Evolutionary conservation across 305 asterid species (phyloP).

Genomic region (Ruellia speciosa): DNA sequence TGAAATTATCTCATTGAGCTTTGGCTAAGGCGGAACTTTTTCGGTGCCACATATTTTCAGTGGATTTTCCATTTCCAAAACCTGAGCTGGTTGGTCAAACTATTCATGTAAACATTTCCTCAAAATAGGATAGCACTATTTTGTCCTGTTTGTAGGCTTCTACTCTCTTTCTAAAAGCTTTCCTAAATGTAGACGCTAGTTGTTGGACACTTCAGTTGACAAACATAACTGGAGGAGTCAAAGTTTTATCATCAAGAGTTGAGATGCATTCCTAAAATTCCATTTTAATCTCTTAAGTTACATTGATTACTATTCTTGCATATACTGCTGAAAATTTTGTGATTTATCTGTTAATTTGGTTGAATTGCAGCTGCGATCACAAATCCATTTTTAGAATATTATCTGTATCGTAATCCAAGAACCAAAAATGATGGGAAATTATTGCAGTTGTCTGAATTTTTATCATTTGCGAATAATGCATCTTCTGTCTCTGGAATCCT

Average conservation of each 20-base stretch:
- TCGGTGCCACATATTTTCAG: background rate
- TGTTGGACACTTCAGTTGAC: no score
- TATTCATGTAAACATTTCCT: no score
- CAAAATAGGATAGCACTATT: no score
- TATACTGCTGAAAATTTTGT: background rate
- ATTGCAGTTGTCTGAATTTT: slow-evolving; percentile 49
- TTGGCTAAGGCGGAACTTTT: no score
- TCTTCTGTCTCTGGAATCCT: slow-evolving; percentile 69
- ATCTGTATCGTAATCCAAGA: slow-evolving; percentile 53
- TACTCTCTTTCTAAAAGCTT: no score
- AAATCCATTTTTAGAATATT: slow-evolving; percentile 28
- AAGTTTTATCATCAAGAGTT: no score
- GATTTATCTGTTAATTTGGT: background rate
- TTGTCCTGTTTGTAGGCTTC: no score
- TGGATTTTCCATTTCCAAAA: background rate
- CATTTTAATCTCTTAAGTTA: background rate
- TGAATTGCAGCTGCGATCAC: slow-evolving; percentile 49
- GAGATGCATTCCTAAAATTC: no score
- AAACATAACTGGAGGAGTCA: no score
- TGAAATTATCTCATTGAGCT: background rate
- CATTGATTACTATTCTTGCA: background rate
- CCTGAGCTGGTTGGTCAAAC: background rate
- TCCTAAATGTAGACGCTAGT: no score
- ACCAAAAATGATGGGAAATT: slow-evolving; percentile 39
- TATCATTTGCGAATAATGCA: slow-evolving; percentile 52